Evolutionary conservation across 2,329 filamentous ascomycete species (phyloP), one percentile per base, ranked within the genome.

Genomic region (Drechslera avenae): DNA sequence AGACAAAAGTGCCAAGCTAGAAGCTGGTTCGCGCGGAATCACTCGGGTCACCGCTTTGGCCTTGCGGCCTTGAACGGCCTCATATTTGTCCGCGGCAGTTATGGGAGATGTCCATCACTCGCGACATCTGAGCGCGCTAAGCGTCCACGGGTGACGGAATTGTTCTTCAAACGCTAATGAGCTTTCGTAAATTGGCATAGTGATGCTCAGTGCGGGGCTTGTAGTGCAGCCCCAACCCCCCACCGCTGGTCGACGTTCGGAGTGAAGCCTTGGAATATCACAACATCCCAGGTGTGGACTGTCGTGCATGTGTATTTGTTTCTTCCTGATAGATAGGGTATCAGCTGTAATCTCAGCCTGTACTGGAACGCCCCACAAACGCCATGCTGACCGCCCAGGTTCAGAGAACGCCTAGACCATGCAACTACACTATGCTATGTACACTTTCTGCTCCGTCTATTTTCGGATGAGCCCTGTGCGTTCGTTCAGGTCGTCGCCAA

Each of bases 381-480:
- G 51, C 54, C 50, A 49, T 55, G 52, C 58, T 51, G 45, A 49
- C 52, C 28, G 31, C 50, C 39, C 41, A 56, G 21, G 36, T 50
- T 14, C 9, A 30, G 14, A 28, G 8, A 19, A 28, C 4, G 50
- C 21, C 13, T 21, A 17, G 43, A 30, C 46, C 32, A 53, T 55
- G 55, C 49, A 52, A 45, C 40, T 26, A 37, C 40, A 31, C 46
- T 36, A 41, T 28, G 40, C 23, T 46, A 30, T 35, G 35, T 35
- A 35, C 9, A 37, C 30, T 8, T 9, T 31, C n/a, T 18, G 8
- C 3, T 16, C n/a, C 12, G 17, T 31, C 23, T 47, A 71, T 39
- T 68, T 70, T 31, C 67, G 62, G 34, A 73, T 47, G 31, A 72
- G 54, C 3, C 65, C 63, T 19, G 67, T 67, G 6, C 63, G 59